Evolutionary conservation across 2,329 filamentous ascomycete species (phyloP).

Genomic region (Alternaria triticimaculans): DNA sequence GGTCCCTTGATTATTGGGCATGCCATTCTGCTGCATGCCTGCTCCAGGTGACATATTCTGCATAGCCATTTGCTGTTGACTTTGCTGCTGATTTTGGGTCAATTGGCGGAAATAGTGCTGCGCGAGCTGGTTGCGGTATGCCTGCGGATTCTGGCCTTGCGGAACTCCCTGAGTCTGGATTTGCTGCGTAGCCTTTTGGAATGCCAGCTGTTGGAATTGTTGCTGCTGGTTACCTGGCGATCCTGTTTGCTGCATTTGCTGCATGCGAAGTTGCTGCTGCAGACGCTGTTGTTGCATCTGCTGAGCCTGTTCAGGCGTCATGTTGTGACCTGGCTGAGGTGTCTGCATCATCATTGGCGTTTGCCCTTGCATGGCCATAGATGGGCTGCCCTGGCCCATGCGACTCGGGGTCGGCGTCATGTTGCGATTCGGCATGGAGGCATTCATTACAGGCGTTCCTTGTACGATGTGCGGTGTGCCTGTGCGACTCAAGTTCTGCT

Average conservation of each 20-base stretch:
- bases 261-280: slow-evolving; percentile 37
- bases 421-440: slow-evolving; percentile 46
- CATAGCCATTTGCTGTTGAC: slow-evolving; percentile 38
- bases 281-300: slow-evolving; percentile 35
- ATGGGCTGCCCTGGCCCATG: slow-evolving; percentile 48
- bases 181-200: slow-evolving; percentile 42
- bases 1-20: slow-evolving; percentile 25
- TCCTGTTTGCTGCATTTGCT: slow-evolving; percentile 37
- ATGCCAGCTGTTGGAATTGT: slow-evolving; percentile 39
- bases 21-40: slow-evolving; percentile 26
- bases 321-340: slow-evolving; percentile 39
- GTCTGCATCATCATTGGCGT: slow-evolving; percentile 49
- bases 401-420: slow-evolving; percentile 49
- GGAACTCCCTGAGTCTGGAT: slow-evolving; percentile 44
- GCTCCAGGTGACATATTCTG: slow-evolving; percentile 35
- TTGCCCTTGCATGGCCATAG: slow-evolving; percentile 40
- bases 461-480: slow-evolving; percentile 49
- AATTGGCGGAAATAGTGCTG: slow-evolving; percentile 31
- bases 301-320: slow-evolving; percentile 47
- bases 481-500: slow-evolving; percentile 48
- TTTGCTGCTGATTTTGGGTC: slow-evolving; percentile 34
- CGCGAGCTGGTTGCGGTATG: slow-evolving; percentile 37
- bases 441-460: slow-evolving; percentile 48
- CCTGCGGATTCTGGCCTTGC: slow-evolving; percentile 31
- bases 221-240: slow-evolving; percentile 33